Evolutionary conservation across 2,329 filamentous ascomycete genomes (phyloP).

Genomic region (Byssoonygena ceratinophila): DNA sequence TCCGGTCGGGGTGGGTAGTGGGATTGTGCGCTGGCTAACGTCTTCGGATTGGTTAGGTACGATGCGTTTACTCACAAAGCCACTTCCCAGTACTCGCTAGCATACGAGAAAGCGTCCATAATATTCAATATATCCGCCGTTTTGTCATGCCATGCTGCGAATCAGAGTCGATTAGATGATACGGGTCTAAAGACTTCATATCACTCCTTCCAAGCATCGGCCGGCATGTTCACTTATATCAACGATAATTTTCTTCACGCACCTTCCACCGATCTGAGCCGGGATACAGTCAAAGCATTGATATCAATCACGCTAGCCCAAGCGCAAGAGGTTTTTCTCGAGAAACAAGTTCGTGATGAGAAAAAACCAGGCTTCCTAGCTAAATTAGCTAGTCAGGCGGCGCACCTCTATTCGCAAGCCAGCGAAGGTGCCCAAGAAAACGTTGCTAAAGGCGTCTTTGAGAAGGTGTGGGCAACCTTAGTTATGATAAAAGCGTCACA

Average conservation of each 20-base stretch:
- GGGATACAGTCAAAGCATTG: slow-evolving; percentile 89
- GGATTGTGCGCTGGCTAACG: not conserved
- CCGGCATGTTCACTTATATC: slow-evolving; percentile 99
- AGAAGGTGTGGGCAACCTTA: slow-evolving; percentile 82
- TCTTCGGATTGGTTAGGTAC: slow-evolving; percentile 53
- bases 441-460: slow-evolving; percentile 80
- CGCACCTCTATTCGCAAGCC: slow-evolving; percentile 76
- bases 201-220: slow-evolving; percentile 94
- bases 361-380: slow-evolving; percentile 89
- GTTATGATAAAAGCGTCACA: slow-evolving; percentile 62
- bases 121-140: slow-evolving; percentile 99
- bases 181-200: slow-evolving; percentile 90
- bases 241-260: slow-evolving; percentile 99
- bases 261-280: slow-evolving; percentile 86
- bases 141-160: slow-evolving; percentile 85
- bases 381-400: slow-evolving; percentile 84
- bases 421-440: slow-evolving; percentile 87
- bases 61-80: slow-evolving; percentile 98
- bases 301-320: slow-evolving; percentile 91
- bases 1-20: not conserved
- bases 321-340: slow-evolving; percentile 91
- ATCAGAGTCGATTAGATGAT: slow-evolving; percentile 86
- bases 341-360: slow-evolving; percentile 84
- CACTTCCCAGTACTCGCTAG: slow-evolving; percentile 92
- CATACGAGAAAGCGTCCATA: slow-evolving; percentile 96